A percentile compares a stretch with the other conserved stretches of the same genome.
Conservation (phyloP, 2,329 filamentous ascomycete genomes). For the Sphaceloma murrayae region DNA sequence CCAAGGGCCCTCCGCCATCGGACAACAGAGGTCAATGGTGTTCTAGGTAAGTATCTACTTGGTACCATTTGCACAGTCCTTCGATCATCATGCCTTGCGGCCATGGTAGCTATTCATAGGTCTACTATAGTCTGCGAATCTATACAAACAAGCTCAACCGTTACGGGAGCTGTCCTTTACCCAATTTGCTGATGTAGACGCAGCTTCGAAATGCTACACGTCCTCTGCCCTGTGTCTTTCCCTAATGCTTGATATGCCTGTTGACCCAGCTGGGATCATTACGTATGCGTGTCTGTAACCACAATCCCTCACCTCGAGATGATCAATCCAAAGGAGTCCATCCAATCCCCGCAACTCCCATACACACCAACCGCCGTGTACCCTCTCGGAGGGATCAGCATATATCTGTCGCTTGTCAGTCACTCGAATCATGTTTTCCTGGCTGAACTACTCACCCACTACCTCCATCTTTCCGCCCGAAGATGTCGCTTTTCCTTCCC, state of each 20-base stretch:
- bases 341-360: conserved; percentile 69
- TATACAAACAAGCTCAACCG: conserved; percentile 12
- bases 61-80: too few relatives aligned
- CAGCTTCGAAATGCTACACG: neutral
- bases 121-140: neutral
- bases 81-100: too few relatives aligned
- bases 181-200: neutral
- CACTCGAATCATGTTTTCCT: conserved; percentile 12
- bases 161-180: conserved; percentile 1
- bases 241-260: neutral
- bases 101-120: too few relatives aligned
- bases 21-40: neutral
- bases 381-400: conserved; percentile 77
- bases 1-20: neutral
- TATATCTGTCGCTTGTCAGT: conserved; percentile 50
- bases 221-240: neutral
- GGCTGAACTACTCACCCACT: conserved; percentile 67
- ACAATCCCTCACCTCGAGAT: conserved; percentile 50
- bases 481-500: conserved; percentile 76
- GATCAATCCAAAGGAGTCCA: conserved; percentile 78
- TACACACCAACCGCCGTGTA: conserved; percentile 83
- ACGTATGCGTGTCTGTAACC: neutral
- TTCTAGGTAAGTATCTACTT: too few relatives aligned
- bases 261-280: neutral
- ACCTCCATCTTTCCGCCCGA: conserved; percentile 70